These are phyloP conservation scores for Astrephomene gubernaculifera DNA, from an alignment of 139 green algal species.

Conservation along the genomic window DNA sequence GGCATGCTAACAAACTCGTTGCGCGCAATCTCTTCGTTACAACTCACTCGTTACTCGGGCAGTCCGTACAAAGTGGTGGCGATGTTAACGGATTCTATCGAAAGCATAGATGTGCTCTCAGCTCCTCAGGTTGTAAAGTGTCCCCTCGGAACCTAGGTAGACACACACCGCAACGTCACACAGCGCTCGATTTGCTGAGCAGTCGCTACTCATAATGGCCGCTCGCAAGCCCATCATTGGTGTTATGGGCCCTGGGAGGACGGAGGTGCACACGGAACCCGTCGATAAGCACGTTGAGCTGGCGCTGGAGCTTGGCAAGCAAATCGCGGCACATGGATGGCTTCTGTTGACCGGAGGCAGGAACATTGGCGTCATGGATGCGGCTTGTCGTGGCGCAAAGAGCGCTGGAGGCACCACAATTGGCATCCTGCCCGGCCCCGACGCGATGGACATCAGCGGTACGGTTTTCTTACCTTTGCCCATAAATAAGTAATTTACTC, in stretches of 20 bases:
- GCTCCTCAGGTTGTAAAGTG: too few relatives aligned
- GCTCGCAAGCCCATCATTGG: slow-evolving; percentile 22
- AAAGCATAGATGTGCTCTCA: too few relatives aligned
- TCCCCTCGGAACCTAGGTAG: too few relatives aligned
- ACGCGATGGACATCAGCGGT: slow-evolving; percentile 29
- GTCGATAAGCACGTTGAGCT: background rate
- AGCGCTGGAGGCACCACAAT: slow-evolving; percentile 52
- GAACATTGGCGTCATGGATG: slow-evolving; percentile 17
- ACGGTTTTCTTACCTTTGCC: too few relatives aligned
- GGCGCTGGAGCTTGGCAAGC: background rate
- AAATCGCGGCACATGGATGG: slow-evolving; percentile 12
- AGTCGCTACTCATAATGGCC: background rate
- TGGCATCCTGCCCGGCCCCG: slow-evolving; percentile 43
- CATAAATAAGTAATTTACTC: too few relatives aligned
- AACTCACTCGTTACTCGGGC: too few relatives aligned
- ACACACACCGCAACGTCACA: too few relatives aligned
- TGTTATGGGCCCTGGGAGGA: slow-evolving; percentile 22
- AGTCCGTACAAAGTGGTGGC: too few relatives aligned
- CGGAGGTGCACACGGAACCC: background rate
- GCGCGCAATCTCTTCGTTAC: too few relatives aligned
- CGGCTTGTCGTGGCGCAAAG: slow-evolving; percentile 27
- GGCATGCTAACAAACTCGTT: too few relatives aligned
- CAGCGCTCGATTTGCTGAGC: too few relatives aligned
- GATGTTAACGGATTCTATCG: too few relatives aligned
- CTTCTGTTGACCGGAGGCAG: slow-evolving; percentile 16